Conservation (phyloP, 352 stramenopile species). For the Phytophthora hybrid region DNA sequence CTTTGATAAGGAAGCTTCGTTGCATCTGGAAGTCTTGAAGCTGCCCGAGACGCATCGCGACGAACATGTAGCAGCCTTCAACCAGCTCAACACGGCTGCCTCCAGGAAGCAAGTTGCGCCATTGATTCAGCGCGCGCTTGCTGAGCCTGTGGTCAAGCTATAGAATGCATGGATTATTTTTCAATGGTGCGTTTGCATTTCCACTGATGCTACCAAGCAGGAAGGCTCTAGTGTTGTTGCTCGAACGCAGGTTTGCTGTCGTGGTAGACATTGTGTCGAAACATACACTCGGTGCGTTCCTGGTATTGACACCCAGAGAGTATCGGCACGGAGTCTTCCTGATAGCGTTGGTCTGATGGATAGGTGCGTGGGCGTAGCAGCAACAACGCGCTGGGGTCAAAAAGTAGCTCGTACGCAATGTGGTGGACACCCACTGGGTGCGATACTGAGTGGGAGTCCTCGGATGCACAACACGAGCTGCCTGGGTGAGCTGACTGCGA, state of each 20-base stretch:
- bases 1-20: conserved; percentile 44
- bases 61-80: conserved; percentile 49
- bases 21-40: conserved; percentile 53
- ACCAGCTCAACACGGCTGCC: conserved; percentile 65
- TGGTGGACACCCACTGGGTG: conserved; percentile 67
- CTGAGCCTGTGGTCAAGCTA: conserved; percentile 23
- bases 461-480: conserved; percentile 73
- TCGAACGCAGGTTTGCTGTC: conserved; percentile 48
- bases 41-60: conserved; percentile 45
- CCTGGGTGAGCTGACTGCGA: conserved; percentile 49
- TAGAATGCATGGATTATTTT: background rate
- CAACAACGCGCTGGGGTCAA: conserved; percentile 69
- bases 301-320: conserved; percentile 77
- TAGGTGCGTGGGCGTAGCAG: conserved; percentile 50
- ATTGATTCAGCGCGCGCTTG: conserved; percentile 62
- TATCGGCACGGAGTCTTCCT: conserved; percentile 60
- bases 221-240: conserved; percentile 55
- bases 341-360: conserved; percentile 41
- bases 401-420: conserved; percentile 84
- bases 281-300: conserved; percentile 60
- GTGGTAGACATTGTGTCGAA: conserved; percentile 31
- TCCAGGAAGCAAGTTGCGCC: conserved; percentile 85
- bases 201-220: conserved; percentile 46
- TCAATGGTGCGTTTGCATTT: too few relatives aligned
- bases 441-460: conserved; percentile 66